These are phyloP conservation scores for Paracoccidioides brasiliensis DNA, from an alignment of 2,329 filamentous ascomycete species.

Conservation along the genomic window DNA sequence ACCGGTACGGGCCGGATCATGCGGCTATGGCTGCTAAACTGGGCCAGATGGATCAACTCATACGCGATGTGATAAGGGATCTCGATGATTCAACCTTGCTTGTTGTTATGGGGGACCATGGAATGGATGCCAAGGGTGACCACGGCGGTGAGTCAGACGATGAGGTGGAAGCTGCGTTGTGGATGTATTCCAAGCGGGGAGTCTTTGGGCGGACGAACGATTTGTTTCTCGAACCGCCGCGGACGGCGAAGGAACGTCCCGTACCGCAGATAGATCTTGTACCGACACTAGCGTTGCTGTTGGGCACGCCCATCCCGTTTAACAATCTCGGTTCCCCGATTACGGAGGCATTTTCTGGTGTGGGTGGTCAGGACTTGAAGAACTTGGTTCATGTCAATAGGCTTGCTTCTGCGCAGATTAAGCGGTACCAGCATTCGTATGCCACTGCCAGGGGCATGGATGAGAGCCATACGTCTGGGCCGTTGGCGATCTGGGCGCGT, in stretches of 20 bases:
- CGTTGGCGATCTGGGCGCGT: conserved; percentile 45
- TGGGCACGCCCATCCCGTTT: conserved; percentile 87
- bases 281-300: conserved; percentile 72
- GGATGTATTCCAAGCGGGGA: conserved; percentile 92
- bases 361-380: conserved; percentile 49
- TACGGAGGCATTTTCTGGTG: conserved; percentile 76
- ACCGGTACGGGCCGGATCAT: conserved; percentile 89
- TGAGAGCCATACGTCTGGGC: conserved; percentile 43
- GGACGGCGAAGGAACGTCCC: conserved; percentile 60
- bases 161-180: conserved; percentile 84
- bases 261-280: conserved; percentile 85
- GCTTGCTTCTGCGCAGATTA: conserved; percentile 70
- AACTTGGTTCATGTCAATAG: conserved; percentile 67
- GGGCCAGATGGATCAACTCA: conserved; percentile 74
- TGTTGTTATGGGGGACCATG: conserved; percentile 97
- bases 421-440: conserved; percentile 79
- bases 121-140: conserved; percentile 94
- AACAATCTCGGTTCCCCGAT: conserved; percentile 91
- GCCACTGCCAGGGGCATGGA: conserved; percentile 57
- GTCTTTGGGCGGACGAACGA: conserved; percentile 66
- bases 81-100: conserved; percentile 79
- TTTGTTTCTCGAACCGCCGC: conserved; percentile 43
- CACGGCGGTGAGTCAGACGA: conserved; percentile 98
- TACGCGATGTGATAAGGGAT: conserved; percentile 55
- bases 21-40: conserved; percentile 83